Percentiles rank a stretch among this genome's conserved stretches.
Conservation (phyloP, 345 rosid species). For the Cardiospermum halicacabum region DNA sequence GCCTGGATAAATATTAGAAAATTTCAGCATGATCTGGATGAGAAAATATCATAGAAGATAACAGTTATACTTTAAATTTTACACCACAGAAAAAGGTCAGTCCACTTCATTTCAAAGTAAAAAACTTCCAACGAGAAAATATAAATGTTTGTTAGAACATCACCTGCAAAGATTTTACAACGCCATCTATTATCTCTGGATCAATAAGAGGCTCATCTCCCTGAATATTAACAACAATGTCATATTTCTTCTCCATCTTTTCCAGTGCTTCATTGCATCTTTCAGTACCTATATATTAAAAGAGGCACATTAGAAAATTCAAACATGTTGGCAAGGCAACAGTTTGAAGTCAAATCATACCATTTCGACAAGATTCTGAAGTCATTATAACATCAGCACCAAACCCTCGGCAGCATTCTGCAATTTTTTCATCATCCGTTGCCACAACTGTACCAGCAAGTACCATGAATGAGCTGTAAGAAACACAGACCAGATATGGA, state of each 20-base stretch:
- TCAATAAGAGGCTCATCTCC: constrained; percentile 96
- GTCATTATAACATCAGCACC: constrained; percentile 98
- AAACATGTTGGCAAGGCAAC: neutral
- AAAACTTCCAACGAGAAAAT: neutral
- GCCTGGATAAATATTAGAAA: constrained; percentile 34
- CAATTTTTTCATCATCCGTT: constrained; percentile 86
- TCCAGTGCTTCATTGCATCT: constrained; percentile 86
- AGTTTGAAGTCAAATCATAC: constrained; percentile 26
- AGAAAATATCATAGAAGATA: neutral
- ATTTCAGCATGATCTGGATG: constrained; percentile 1
- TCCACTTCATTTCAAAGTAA: neutral
- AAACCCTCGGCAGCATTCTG: constrained; percentile 90
- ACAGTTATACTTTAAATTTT: neutral
- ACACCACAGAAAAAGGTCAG: neutral
- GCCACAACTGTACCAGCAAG: constrained; percentile 65
- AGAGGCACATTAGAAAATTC: constrained; percentile 12
- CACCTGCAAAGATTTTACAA: constrained; percentile 93
- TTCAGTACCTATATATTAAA: constrained; percentile 57
- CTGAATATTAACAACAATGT: constrained; percentile 89
- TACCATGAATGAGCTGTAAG: neutral
- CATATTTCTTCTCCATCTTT: constrained; percentile 80
- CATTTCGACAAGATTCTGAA: constrained; percentile 87
- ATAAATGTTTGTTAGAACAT: neutral
- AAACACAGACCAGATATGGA: neutral
- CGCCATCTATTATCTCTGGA: constrained; percentile 92